These are phyloP conservation scores for Petunia hybrid DNA, from an alignment of 305 asterid species.

Conservation along the genomic window DNA sequence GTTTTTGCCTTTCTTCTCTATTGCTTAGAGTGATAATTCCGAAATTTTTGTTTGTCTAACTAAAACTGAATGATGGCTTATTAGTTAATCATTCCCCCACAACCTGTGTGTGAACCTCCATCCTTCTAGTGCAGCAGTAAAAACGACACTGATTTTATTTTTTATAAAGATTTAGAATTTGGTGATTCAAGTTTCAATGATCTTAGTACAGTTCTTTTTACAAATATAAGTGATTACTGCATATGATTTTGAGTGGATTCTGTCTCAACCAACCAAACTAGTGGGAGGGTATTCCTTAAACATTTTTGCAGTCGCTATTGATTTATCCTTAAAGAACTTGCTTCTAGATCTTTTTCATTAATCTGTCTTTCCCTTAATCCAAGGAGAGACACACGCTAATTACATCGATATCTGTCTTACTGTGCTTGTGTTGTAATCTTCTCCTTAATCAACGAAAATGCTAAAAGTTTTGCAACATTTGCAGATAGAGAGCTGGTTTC, in stretches of 20 bases:
- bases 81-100: not conserved
- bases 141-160: not conserved
- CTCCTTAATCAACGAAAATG: not conserved
- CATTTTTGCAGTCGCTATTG: not conserved
- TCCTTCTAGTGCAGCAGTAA: not conserved
- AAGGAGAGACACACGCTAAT: too few species aligned
- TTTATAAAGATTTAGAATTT: not conserved
- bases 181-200: too few species aligned
- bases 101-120: not conserved
- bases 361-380: not conserved
- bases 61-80: not conserved
- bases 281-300: not conserved
- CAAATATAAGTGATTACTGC: not conserved
- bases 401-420: too few species aligned
- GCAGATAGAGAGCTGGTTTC: not conserved
- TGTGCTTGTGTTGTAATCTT: not conserved
- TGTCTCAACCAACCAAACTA: not conserved
- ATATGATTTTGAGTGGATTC: not conserved
- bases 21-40: not conserved
- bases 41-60: not conserved
- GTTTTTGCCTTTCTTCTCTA: not conserved
- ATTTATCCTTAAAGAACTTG: not conserved
- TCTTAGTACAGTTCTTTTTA: too few species aligned
- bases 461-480: slow-evolving; percentile 1
- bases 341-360: not conserved